Conservation (phyloP, 2,329 filamentous ascomycete genomes). For the Plectosphaerella cucumerina region DNA sequence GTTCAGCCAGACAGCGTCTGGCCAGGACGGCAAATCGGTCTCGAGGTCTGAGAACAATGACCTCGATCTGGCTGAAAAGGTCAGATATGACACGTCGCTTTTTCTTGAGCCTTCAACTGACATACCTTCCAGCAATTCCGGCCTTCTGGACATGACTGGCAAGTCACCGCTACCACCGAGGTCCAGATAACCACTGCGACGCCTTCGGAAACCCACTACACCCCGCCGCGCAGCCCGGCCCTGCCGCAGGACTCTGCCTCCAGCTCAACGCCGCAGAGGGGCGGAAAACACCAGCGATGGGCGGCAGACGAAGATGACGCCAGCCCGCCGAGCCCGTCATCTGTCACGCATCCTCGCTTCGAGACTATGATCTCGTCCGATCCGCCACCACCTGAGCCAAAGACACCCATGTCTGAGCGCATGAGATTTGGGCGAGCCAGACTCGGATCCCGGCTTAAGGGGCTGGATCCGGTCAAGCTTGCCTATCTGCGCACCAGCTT, state of each 20-base stretch:
- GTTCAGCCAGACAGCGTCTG: constrained; percentile 31
- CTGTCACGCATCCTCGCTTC: constrained; percentile 9
- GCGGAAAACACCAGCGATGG: neutral
- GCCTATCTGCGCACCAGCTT: constrained; percentile 59
- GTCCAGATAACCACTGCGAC: constrained; percentile 36
- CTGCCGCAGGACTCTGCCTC: neutral
- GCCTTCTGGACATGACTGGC: constrained; percentile 27
- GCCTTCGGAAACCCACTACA: constrained; percentile 6
- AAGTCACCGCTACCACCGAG: constrained; percentile 50
- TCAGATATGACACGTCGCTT: constrained; percentile 12
- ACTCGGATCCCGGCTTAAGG: constrained; percentile 27
- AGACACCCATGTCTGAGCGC: constrained; percentile 10
- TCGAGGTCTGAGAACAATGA: constrained; percentile 17
- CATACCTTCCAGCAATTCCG: constrained; percentile 2
- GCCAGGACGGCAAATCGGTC: constrained; percentile 26
- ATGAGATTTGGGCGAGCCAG: constrained; percentile 15
- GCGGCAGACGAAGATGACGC: constrained; percentile 1
- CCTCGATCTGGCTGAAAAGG: constrained; percentile 27
- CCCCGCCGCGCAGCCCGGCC: constrained; percentile 1
- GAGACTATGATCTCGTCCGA: constrained; percentile 20
- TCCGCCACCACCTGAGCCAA: constrained; percentile 5
- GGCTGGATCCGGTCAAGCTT: constrained; percentile 54
- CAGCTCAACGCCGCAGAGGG: constrained; percentile 1
- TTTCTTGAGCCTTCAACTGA: neutral
- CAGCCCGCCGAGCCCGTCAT: constrained; percentile 4